A percentile compares a stretch with the other conserved stretches of the same genome.
Conservation (phyloP, 495 filamentous ascomycete genomes). For the Tetracladium setigerum region DNA sequence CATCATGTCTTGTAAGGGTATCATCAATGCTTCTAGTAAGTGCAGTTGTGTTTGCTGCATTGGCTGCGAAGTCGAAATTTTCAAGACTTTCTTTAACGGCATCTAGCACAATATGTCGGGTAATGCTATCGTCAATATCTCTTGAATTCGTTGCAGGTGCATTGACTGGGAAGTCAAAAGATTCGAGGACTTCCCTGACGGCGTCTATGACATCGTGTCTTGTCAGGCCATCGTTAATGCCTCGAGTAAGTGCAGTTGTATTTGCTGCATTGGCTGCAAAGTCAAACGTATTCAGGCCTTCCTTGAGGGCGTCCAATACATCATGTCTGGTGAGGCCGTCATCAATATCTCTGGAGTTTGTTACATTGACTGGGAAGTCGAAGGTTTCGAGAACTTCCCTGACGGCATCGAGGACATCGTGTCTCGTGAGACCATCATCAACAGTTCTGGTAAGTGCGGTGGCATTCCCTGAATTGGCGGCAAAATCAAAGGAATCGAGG, state of each 20-base stretch:
- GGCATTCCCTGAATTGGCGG: conserved; percentile 42
- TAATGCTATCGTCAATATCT: conserved; percentile 49
- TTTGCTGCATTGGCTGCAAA: conserved; percentile 77
- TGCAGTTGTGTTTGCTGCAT: conserved; percentile 33
- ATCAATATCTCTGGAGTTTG: conserved; percentile 50
- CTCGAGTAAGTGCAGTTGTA: conserved; percentile 24
- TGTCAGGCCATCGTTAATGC: conserved; percentile 45
- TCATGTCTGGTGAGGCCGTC: conserved; percentile 62
- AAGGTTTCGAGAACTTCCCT: conserved; percentile 70
- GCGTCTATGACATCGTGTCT: conserved; percentile 71
- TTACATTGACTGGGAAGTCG: conserved; percentile 60
- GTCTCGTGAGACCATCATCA: conserved; percentile 52
- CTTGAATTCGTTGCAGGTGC: conserved; percentile 57
- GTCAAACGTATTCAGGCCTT: conserved; percentile 81
- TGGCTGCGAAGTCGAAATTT: conserved; percentile 49
- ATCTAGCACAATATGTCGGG: conserved; percentile 73
- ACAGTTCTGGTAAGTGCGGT: conserved; percentile 5
- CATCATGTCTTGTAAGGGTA: conserved; percentile 61
- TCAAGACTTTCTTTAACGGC: conserved; percentile 76
- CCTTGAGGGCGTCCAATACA: conserved; percentile 71
- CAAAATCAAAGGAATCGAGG: conserved; percentile 59
- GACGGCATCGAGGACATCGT: conserved; percentile 71
- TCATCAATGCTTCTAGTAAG: conserved; percentile 34
- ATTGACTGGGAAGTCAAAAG: conserved; percentile 66
- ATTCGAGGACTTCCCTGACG: conserved; percentile 66